Percentiles rank a stretch among this genome's conserved stretches.
phyloP scores from a whole-genome alignment of 176 grass and related monocot species.

The Aegilops speltoides region DNA sequence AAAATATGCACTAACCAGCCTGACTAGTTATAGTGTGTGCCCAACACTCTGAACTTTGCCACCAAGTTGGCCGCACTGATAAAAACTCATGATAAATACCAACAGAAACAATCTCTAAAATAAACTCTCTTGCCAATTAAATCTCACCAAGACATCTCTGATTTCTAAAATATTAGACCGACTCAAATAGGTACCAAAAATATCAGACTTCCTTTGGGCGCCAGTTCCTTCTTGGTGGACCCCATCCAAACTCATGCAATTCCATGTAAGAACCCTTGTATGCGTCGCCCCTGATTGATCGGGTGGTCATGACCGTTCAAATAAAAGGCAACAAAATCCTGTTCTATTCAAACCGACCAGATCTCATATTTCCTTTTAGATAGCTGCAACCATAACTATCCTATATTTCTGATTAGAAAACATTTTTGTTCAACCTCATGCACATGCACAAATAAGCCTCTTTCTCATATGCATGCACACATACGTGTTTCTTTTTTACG shows the following conservation, averaged over 20 bases:
- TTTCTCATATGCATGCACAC: background rate
- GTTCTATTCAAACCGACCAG: background rate
- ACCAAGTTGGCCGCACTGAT: background rate
- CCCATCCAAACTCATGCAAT: background rate
- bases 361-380: background rate
- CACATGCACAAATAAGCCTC: background rate
- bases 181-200: constrained; percentile 10
- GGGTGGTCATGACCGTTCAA: background rate
- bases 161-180: background rate
- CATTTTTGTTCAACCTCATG: background rate
- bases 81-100: background rate
- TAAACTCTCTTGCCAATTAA: background rate
- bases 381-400: background rate
- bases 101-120: background rate
- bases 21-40: background rate
- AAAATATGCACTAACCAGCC: background rate
- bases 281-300: background rate
- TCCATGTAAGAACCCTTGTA: background rate
- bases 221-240: background rate
- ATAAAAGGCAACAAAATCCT: background rate
- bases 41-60: background rate
- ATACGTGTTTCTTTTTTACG: background rate
- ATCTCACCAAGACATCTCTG: constrained; percentile 7
- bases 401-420: background rate
- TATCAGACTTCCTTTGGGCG: constrained; percentile 5